Evolutionary conservation across 306 rosid genomes (phyloP).

Genomic region (Cucurbita argyrosperma): DNA sequence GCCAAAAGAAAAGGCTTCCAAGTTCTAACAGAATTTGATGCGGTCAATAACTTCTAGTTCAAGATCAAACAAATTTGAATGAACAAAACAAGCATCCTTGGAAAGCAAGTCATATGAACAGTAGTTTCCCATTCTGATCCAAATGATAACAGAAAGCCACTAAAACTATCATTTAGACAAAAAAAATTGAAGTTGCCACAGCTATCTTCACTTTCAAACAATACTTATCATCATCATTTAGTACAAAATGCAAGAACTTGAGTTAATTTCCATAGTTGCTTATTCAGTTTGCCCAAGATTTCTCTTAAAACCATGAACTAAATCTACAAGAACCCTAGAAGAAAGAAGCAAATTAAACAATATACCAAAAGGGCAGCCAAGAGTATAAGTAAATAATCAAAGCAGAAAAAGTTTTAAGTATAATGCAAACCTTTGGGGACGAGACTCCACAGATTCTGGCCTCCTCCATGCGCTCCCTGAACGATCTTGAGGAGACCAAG

Average conservation of each 20-base stretch:
- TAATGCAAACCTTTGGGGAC: slow-evolving; percentile 11
- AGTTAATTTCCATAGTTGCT: neutral
- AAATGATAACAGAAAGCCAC: neutral
- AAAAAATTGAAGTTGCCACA: neutral
- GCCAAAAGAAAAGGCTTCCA: neutral
- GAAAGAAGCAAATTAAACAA: neutral
- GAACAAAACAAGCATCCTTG: neutral
- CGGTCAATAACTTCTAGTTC: neutral
- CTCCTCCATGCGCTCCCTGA: slow-evolving; percentile 69
- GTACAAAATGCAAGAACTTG: neutral
- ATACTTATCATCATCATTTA: neutral
- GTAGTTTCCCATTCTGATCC: neutral
- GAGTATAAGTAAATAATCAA: neutral
- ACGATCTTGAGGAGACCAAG: slow-evolving; percentile 22
- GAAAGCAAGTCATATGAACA: neutral
- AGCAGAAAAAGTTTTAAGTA: neutral
- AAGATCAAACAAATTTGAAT: neutral
- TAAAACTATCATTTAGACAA: neutral
- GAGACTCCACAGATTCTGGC: slow-evolving; percentile 29
- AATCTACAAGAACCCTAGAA: neutral
- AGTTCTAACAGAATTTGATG: neutral
- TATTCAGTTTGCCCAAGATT: neutral
- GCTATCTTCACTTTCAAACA: neutral
- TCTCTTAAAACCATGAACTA: neutral
- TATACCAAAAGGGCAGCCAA: neutral